Conservation (phyloP, 1,139 yeast genomes). For the Hyphopichia burtonii region DNA sequence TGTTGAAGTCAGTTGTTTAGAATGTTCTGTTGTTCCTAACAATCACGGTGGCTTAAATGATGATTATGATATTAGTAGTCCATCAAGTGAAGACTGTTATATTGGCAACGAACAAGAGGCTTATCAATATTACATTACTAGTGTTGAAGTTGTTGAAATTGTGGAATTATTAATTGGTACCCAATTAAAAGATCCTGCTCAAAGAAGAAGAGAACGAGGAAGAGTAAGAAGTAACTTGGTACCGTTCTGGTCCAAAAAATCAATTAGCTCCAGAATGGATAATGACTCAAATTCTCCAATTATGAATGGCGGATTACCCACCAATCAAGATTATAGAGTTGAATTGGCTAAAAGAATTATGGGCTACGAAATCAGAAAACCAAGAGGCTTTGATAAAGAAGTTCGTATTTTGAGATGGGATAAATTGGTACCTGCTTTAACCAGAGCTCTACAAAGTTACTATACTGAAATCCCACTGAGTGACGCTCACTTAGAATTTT, state of each 20-base stretch:
- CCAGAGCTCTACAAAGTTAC: slow-evolving; percentile 63
- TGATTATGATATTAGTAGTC: slow-evolving; percentile 25
- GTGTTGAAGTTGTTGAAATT: slow-evolving; percentile 64
- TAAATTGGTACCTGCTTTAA: slow-evolving; percentile 56
- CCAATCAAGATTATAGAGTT: slow-evolving; percentile 45
- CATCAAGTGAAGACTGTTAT: slow-evolving; percentile 3
- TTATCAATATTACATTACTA: slow-evolving; percentile 55
- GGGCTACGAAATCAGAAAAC: slow-evolving; percentile 63
- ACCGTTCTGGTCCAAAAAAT: slow-evolving; percentile 66
- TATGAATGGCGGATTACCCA: slow-evolving; percentile 9
- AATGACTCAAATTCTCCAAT: slow-evolving; percentile 18
- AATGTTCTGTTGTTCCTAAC: slow-evolving; percentile 33
- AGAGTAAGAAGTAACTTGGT: slow-evolving; percentile 63
- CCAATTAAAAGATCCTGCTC: slow-evolving; percentile 44
- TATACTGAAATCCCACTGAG: slow-evolving; percentile 51
- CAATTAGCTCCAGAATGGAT: slow-evolving; percentile 50
- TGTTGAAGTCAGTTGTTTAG: slow-evolving; percentile 59
- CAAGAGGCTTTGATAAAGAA: slow-evolving; percentile 67
- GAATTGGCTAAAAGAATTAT: slow-evolving; percentile 64
- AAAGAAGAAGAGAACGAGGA: slow-evolving; percentile 59
- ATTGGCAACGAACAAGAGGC: slow-evolving; percentile 13
- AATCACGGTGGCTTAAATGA: slow-evolving; percentile 17
- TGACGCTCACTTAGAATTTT: slow-evolving; percentile 10
- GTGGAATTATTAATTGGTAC: slow-evolving; percentile 60
- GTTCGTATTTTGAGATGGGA: slow-evolving; percentile 64